Evolutionary conservation across 2,329 filamentous ascomycete genomes (phyloP).

Genomic region (Monosporascus sp.): DNA sequence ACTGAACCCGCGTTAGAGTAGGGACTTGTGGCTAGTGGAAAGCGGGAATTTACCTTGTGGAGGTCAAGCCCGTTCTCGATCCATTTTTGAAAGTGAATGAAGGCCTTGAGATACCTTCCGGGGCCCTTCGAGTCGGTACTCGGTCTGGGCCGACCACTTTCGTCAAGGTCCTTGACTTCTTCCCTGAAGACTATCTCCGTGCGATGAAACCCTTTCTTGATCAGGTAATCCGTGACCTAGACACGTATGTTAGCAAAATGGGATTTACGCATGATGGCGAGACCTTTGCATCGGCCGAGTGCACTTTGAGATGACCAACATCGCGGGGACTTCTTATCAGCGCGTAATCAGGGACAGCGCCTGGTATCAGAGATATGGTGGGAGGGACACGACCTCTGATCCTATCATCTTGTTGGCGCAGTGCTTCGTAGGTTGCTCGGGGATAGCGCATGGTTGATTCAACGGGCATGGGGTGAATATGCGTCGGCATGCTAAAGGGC

Average conservation of each 20-base stretch:
- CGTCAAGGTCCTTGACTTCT: constrained; percentile 79
- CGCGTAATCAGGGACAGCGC: too few species aligned
- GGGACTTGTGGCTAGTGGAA: constrained; percentile 9
- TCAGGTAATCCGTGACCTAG: constrained; percentile 84
- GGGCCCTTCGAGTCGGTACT: constrained; percentile 65
- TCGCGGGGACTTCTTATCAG: not conserved
- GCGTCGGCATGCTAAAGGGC: too few species aligned
- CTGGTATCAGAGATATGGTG: too few species aligned
- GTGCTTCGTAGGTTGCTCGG: too few species aligned
- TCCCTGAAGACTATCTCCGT: constrained; percentile 90
- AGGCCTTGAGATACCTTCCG: constrained; percentile 73
- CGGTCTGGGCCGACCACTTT: constrained; percentile 69
- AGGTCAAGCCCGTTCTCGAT: constrained; percentile 88
- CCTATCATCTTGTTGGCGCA: too few species aligned
- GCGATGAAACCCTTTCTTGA: constrained; percentile 89
- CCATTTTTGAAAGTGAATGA: constrained; percentile 70
- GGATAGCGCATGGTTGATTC: too few species aligned
- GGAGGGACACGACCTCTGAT: too few species aligned
- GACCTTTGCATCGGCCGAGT: not conserved
- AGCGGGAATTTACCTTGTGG: constrained; percentile 64
- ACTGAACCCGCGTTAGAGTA: constrained; percentile 39
- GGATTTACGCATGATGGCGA: not conserved
- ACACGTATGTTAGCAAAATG: constrained; percentile 7
- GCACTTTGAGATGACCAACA: not conserved
- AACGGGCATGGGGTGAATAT: too few species aligned